These are phyloP conservation scores for Inga laurina DNA, from an alignment of 306 rosid genomes.

Conservation along the genomic window DNA sequence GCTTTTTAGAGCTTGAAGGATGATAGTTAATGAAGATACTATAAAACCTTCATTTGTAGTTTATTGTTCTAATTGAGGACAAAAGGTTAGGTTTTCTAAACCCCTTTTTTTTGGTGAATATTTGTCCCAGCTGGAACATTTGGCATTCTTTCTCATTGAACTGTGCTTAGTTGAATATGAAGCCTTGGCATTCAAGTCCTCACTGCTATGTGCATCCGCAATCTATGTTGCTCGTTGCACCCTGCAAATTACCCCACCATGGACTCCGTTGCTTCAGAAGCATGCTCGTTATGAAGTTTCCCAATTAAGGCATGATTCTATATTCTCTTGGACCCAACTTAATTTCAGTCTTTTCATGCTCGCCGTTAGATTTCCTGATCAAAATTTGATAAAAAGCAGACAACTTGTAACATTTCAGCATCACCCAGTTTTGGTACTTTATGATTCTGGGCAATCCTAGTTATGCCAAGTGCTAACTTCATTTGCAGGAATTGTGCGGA, in stretches of 20 bases:
- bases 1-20: neutral
- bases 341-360: neutral
- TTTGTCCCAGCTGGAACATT: slow-evolving; percentile 67
- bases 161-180: slow-evolving; percentile 58
- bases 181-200: slow-evolving; percentile 73
- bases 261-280: slow-evolving; percentile 75
- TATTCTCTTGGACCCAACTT: neutral
- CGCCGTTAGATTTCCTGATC: neutral
- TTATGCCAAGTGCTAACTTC: slow-evolving; percentile 10
- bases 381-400: neutral
- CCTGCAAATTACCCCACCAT: slow-evolving; percentile 59
- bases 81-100: slow-evolving; percentile 27
- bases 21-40: slow-evolving; percentile 22
- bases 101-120: slow-evolving; percentile 7
- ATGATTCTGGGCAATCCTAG: neutral
- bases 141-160: slow-evolving; percentile 35
- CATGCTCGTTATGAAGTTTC: slow-evolving; percentile 73
- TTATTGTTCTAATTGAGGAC: slow-evolving; percentile 22
- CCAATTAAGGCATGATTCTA: slow-evolving; percentile 59
- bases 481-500: slow-evolving; percentile 66
- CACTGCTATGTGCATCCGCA: slow-evolving; percentile 88
- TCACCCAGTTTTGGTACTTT: neutral
- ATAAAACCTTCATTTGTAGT: slow-evolving; percentile 11
- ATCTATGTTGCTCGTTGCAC: slow-evolving; percentile 84
- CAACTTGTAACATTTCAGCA: neutral